Conservation (phyloP, 192 early-diverging fungal species). For the Kappamyces sp. region DNA sequence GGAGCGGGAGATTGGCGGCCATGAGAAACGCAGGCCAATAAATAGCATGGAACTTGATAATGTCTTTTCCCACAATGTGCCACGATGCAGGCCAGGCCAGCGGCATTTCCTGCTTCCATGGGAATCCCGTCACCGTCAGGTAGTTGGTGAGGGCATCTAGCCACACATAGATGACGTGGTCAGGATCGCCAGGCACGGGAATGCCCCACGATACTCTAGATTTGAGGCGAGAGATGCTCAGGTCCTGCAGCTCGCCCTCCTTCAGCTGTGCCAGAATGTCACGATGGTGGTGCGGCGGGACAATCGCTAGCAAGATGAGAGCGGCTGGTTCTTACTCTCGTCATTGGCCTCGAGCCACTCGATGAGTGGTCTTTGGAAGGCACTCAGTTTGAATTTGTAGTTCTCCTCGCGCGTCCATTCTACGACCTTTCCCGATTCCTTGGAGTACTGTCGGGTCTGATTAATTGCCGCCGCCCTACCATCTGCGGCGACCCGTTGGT, state of each 20-base stretch:
- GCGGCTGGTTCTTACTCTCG: slow-evolving; percentile 28
- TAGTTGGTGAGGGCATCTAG: slow-evolving; percentile 94
- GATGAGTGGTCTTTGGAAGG: slow-evolving; percentile 52
- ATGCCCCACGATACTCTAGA: slow-evolving; percentile 85
- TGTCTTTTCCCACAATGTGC: slow-evolving; percentile 95
- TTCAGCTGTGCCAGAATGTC: background rate
- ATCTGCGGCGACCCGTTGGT: too few species aligned
- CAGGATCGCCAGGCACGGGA: slow-evolving; percentile 75
- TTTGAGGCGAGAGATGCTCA: slow-evolving; percentile 80
- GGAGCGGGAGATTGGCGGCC: slow-evolving; percentile 74
- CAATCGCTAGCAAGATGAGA: background rate
- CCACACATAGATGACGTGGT: slow-evolving; percentile 96
- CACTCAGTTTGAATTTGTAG: slow-evolving; percentile 82
- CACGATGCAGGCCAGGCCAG: slow-evolving; percentile 59
- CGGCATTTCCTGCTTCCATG: slow-evolving; percentile 52
- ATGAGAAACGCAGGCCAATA: slow-evolving; percentile 97
- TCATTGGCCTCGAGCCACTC: slow-evolving; percentile 68
- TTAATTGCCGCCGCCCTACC: too few species aligned
- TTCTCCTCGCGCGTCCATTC: slow-evolving; percentile 91
- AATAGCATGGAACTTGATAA: slow-evolving; percentile 92
- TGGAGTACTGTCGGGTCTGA: slow-evolving; percentile 44
- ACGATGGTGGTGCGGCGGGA: background rate
- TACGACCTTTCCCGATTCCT: slow-evolving; percentile 76
- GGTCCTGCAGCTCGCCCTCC: slow-evolving; percentile 62
- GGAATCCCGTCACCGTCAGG: slow-evolving; percentile 79